These are phyloP conservation scores for Yamadazyma olivae DNA, from an alignment of 805 yeast species.

Conservation along the genomic window DNA sequence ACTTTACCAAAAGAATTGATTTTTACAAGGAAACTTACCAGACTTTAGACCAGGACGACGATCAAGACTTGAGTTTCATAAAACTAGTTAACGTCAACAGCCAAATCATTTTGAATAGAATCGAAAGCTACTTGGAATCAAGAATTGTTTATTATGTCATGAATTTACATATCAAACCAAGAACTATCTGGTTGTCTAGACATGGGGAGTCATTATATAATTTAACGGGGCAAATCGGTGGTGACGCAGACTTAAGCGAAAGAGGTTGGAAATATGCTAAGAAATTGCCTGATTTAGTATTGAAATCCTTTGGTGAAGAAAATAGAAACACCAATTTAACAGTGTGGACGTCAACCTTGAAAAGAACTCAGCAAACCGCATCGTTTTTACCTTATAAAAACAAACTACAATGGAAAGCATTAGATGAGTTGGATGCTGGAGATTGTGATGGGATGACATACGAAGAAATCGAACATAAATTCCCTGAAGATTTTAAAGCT, in stretches of 20 bases:
- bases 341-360: constrained; percentile 93
- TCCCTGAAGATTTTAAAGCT: constrained; percentile 94
- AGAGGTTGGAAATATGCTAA: constrained; percentile 83
- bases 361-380: constrained; percentile 91
- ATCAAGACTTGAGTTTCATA: constrained; percentile 73
- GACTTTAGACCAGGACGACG: constrained; percentile 59
- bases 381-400: constrained; percentile 69
- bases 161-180: constrained; percentile 91
- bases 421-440: constrained; percentile 96
- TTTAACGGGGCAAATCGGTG: constrained; percentile 92
- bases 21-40: constrained; percentile 75
- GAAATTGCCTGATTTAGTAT: constrained; percentile 74
- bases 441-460: constrained; percentile 97
- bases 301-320: constrained; percentile 58
- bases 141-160: constrained; percentile 93
- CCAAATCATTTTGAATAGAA: constrained; percentile 83
- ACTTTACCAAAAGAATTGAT: constrained; percentile 69
- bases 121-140: constrained; percentile 84
- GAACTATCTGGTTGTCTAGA: constrained; percentile 89
- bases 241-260: constrained; percentile 81
- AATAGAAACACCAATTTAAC: constrained; percentile 57
- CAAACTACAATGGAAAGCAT: constrained; percentile 91
- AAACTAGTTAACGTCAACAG: constrained; percentile 85
- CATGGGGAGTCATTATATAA: constrained; percentile 95
- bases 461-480: constrained; percentile 79